These are phyloP conservation scores for Xylaria palmicola DNA, from an alignment of 495 filamentous ascomycete species.

Conservation along the genomic window DNA sequence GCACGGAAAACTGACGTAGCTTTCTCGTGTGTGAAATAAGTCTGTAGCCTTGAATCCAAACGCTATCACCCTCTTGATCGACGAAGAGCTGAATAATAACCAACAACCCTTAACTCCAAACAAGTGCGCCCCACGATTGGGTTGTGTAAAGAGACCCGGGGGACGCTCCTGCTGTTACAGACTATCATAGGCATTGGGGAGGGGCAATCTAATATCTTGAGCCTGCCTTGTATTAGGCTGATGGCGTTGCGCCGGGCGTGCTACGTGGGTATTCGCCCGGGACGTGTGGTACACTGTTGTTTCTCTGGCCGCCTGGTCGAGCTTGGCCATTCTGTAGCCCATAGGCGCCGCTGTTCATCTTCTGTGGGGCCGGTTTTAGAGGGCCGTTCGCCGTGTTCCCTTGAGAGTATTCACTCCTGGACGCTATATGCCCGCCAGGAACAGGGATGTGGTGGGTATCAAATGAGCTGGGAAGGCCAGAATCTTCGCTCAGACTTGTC, in stretches of 20 bases:
- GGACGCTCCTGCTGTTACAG: too few species aligned
- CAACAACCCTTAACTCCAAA: neutral
- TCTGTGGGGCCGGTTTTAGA: conserved; percentile 9
- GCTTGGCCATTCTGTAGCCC: conserved; percentile 14
- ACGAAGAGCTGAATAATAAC: neutral
- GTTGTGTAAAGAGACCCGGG: too few species aligned
- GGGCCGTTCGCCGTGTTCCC: conserved; percentile 15
- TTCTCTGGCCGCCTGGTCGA: conserved; percentile 25
- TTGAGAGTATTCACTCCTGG: conserved; percentile 23
- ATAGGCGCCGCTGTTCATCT: neutral
- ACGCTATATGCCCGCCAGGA: conserved; percentile 9
- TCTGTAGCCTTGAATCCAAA: neutral
- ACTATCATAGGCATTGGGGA: too few species aligned
- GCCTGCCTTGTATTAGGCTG: conserved; percentile 15
- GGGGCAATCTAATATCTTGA: too few species aligned
- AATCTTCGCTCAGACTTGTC: conserved; percentile 28
- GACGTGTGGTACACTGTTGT: conserved; percentile 50
- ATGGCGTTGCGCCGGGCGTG: conserved; percentile 20
- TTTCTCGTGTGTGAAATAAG: too few species aligned
- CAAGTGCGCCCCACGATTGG: neutral
- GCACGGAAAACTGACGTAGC: too few species aligned
- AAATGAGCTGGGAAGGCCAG: conserved; percentile 24
- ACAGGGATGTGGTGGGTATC: neutral
- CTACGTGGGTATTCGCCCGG: conserved; percentile 57
- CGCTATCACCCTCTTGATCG: neutral